A percentile compares a stretch with the other conserved stretches of the same genome.
Conservation (phyloP, 2,329 filamentous ascomycete genomes). For the Aspergillus uvarum region DNA sequence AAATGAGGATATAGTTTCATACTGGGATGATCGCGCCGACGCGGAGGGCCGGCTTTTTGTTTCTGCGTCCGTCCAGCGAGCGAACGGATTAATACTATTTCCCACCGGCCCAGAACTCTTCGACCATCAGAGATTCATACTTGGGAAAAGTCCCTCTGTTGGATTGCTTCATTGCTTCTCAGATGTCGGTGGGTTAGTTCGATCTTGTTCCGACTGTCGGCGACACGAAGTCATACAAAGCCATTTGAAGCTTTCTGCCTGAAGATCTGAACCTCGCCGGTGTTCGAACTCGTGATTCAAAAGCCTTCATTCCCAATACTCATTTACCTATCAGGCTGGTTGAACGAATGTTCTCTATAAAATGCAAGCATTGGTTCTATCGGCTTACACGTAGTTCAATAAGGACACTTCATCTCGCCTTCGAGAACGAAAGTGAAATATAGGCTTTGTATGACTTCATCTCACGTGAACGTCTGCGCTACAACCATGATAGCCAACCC, state of each 20-base stretch:
- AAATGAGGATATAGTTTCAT: conserved; percentile 28
- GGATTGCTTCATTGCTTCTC: not conserved
- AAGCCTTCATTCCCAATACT: not conserved
- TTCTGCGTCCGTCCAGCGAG: conserved; percentile 37
- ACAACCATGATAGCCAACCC: no score
- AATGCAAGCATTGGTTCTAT: not conserved
- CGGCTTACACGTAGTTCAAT: not conserved
- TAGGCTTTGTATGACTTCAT: not conserved
- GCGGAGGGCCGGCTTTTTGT: conserved; percentile 43
- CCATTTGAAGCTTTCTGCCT: not conserved
- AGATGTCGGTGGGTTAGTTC: not conserved
- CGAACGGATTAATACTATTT: conserved; percentile 45
- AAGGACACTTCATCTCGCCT: not conserved
- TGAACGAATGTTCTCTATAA: not conserved
- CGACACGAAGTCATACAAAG: not conserved
- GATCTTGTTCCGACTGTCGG: not conserved
- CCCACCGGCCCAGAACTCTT: conserved; percentile 28
- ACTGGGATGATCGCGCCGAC: conserved; percentile 33
- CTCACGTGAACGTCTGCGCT: not conserved
- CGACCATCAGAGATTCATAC: conserved; percentile 2
- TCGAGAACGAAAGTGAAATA: conserved; percentile 1
- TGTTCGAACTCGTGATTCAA: not conserved
- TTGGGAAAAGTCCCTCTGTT: no score
- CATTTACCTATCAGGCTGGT: not conserved
- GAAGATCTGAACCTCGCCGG: not conserved